Evolutionary conservation across 2,329 filamentous ascomycete genomes (phyloP).

Genomic region (Nemania sp.): DNA sequence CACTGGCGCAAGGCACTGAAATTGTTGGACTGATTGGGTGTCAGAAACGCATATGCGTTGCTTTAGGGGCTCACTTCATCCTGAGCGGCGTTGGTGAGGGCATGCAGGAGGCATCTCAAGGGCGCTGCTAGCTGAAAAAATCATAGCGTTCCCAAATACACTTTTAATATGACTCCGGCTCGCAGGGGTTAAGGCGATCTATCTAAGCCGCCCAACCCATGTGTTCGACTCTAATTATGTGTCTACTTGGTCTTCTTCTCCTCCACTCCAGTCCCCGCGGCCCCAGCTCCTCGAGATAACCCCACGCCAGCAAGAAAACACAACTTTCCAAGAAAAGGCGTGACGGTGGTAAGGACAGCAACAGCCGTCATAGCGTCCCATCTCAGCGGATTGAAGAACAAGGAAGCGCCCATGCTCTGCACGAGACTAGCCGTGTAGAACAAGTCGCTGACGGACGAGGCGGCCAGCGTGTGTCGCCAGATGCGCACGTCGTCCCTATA

Average conservation of each 20-base stretch:
- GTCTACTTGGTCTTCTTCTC: slow-evolving; percentile 19
- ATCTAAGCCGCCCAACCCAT: no score
- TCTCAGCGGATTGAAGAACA: slow-evolving; percentile 24
- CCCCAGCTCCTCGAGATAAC: slow-evolving; percentile 2
- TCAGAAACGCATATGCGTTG: background rate
- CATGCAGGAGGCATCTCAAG: no score
- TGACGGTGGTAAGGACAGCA: slow-evolving; percentile 23
- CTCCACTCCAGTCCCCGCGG: background rate
- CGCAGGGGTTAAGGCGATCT: no score
- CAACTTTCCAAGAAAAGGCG: slow-evolving; percentile 28
- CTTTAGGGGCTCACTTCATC: background rate
- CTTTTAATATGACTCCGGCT: no score
- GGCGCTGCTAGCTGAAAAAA: background rate
- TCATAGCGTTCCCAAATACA: background rate
- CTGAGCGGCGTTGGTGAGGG: background rate
- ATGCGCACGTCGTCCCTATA: slow-evolving; percentile 16
- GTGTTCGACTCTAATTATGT: background rate
- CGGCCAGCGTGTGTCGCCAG: slow-evolving; percentile 29
- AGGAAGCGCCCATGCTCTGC: slow-evolving; percentile 24
- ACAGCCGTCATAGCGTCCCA: slow-evolving; percentile 21
- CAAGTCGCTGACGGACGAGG: slow-evolving; percentile 29
- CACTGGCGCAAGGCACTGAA: slow-evolving; percentile 15
- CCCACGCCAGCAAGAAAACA: slow-evolving; percentile 28
- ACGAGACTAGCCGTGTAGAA: slow-evolving; percentile 27
- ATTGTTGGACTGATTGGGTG: background rate